These are phyloP conservation scores for Aquilaria sinensis DNA, from an alignment of 345 rosid species.

Conservation along the genomic window DNA sequence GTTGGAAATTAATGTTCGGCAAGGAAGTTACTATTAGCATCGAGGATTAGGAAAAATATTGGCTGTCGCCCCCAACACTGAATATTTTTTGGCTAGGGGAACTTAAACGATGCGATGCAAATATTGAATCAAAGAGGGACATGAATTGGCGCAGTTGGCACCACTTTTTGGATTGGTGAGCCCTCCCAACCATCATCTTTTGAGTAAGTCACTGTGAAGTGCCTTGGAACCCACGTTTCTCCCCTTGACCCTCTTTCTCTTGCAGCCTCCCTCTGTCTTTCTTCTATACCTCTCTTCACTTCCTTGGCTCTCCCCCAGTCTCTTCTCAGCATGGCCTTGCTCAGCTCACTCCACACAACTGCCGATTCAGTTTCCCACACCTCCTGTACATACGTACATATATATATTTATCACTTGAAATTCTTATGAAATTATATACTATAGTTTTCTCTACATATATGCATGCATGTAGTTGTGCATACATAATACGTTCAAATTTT, in stretches of 20 bases:
- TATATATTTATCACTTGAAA: too few species aligned
- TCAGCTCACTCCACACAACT: conserved; percentile 64
- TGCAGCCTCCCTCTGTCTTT: conserved; percentile 44
- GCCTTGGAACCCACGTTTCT: conserved; percentile 58
- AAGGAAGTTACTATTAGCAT: too few species aligned
- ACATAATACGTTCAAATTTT: too few species aligned
- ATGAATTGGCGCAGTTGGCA: conserved; percentile 62
- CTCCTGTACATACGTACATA: conserved; percentile 25
- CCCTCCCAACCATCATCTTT: conserved; percentile 58
- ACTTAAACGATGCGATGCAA: neutral
- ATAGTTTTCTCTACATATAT: too few species aligned
- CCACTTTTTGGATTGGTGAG: conserved; percentile 38
- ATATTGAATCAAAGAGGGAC: conserved; percentile 21
- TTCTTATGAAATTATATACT: too few species aligned
- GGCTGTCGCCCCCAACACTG: too few species aligned
- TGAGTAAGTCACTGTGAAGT: conserved; percentile 36
- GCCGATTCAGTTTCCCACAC: conserved; percentile 56
- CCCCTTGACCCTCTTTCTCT: conserved; percentile 41
- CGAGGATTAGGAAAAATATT: too few species aligned
- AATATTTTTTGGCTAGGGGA: too few species aligned
- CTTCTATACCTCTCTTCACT: conserved; percentile 62
- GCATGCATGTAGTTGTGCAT: too few species aligned
- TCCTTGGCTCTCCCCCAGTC: conserved; percentile 76
- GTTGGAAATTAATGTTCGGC: too few species aligned
- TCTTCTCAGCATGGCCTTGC: conserved; percentile 41